These are phyloP conservation scores for Aspergillus campestris DNA, from an alignment of 495 filamentous ascomycete genomes.

Conservation along the genomic window DNA sequence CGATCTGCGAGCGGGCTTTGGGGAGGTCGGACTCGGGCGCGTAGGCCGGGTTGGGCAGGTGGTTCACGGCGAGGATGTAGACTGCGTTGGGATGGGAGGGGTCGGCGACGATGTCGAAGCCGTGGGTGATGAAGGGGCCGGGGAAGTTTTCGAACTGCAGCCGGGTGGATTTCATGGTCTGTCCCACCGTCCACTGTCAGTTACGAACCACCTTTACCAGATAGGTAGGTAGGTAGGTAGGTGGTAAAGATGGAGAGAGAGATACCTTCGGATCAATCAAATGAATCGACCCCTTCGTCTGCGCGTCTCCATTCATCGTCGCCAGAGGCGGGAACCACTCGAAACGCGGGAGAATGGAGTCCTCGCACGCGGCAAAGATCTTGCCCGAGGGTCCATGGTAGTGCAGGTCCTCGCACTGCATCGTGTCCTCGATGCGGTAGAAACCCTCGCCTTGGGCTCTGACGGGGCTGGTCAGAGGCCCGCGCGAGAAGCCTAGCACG, in stretches of 20 bases:
- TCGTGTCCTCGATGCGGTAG: constrained; percentile 41
- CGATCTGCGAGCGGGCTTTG: constrained; percentile 44
- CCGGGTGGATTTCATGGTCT: constrained; percentile 43
- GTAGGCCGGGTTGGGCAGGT: constrained; percentile 37
- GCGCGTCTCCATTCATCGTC: constrained; percentile 27
- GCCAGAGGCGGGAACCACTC: constrained; percentile 49
- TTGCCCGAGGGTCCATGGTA: constrained; percentile 39
- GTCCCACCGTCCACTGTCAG: constrained; percentile 4
- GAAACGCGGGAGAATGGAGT: constrained; percentile 33
- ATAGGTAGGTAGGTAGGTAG: too few species aligned
- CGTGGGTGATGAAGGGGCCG: constrained; percentile 50
- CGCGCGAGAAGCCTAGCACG: constrained; percentile 22
- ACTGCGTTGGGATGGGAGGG: constrained; percentile 34
- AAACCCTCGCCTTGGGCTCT: constrained; percentile 29
- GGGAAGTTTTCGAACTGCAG: constrained; percentile 44
- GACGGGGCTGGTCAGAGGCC: constrained; percentile 14
- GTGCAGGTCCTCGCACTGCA: constrained; percentile 53
- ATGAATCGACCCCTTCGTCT: constrained; percentile 39
- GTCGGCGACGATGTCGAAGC: constrained; percentile 48
- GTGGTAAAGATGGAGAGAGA: background rate
- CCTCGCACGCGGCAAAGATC: constrained; percentile 52
- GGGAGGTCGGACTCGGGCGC: constrained; percentile 7
- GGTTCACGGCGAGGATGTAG: constrained; percentile 56
- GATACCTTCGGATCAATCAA: constrained; percentile 46
- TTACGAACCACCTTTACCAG: too few species aligned